Conservation (phyloP, 495 filamentous ascomycete species). For the Endocarpon pusillum region DNA sequence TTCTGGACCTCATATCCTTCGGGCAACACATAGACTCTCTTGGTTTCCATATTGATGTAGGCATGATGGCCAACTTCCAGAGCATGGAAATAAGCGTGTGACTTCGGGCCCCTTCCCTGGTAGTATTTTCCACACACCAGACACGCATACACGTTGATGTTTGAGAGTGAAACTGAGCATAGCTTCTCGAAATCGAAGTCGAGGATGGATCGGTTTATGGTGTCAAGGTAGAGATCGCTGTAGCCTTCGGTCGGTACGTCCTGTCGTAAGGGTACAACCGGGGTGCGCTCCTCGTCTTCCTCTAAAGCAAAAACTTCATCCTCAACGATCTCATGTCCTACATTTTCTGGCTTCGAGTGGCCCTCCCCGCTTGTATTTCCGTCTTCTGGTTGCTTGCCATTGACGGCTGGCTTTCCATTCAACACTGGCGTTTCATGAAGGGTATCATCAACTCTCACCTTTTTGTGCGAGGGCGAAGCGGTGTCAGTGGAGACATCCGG, state of each 20-base stretch:
- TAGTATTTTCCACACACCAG: constrained; percentile 96
- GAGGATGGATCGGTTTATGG: constrained; percentile 70
- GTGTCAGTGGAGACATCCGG: background rate
- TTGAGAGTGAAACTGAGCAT: constrained; percentile 86
- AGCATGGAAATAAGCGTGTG: constrained; percentile 93
- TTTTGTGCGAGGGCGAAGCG: constrained; percentile 58
- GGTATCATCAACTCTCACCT: constrained; percentile 26
- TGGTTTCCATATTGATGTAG: constrained; percentile 90
- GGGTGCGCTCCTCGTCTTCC: constrained; percentile 24
- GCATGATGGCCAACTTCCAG: constrained; percentile 92
- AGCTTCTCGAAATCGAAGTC: constrained; percentile 98
- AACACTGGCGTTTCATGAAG: constrained; percentile 23
- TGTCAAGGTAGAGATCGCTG: constrained; percentile 92
- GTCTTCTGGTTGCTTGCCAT: constrained; percentile 20
- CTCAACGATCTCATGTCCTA: constrained; percentile 20
- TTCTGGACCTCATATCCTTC: constrained; percentile 95
- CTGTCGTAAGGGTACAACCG: constrained; percentile 38
- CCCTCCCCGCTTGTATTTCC: constrained; percentile 9
- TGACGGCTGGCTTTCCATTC: constrained; percentile 17
- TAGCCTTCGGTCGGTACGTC: constrained; percentile 72
- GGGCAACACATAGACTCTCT: constrained; percentile 88
- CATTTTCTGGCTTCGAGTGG: constrained; percentile 21
- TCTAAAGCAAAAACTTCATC: constrained; percentile 23
- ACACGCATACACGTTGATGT: constrained; percentile 98
- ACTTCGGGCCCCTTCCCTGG: constrained; percentile 83